Evolutionary conservation across 305 asterid species (phyloP).

Genomic region (Fraxinus paxiana): DNA sequence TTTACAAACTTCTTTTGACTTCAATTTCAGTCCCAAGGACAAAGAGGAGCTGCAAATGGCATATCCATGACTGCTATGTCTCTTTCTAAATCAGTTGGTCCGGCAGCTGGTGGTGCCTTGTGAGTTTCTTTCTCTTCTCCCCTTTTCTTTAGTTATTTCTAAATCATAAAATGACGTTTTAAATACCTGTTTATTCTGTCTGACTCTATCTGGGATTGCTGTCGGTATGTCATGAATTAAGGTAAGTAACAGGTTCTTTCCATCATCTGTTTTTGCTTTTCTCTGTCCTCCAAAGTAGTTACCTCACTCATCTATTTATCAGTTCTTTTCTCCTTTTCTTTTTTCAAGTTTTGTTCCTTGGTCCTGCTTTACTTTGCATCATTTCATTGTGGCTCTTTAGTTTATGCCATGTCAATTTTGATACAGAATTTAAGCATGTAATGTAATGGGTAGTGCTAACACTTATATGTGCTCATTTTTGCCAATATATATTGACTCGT

Average conservation of each 20-base stretch:
- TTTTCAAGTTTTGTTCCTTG: not conserved
- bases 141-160: not conserved
- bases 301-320: not conserved
- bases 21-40: slow-evolving; percentile 46
- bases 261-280: not conserved
- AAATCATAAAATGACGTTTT: not conserved
- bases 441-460: not conserved
- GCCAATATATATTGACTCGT: not conserved
- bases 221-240: not conserved
- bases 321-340: not conserved
- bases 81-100: slow-evolving; percentile 53
- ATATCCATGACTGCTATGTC: slow-evolving; percentile 68
- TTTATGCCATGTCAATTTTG: not conserved
- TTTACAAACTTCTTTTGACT: not conserved
- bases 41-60: slow-evolving; percentile 65
- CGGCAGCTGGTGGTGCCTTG: slow-evolving; percentile 63
- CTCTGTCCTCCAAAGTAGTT: not conserved
- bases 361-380: not conserved
- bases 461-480: not conserved
- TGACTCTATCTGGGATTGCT: not conserved
- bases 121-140: slow-evolving; percentile 29
- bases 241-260: not conserved
- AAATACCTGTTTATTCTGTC: not conserved
- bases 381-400: not conserved
- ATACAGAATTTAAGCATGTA: not conserved